Percentiles rank a stretch among this genome's conserved stretches.
These are phyloP conservation scores for Fragilaria radians DNA, from an alignment of 108 stramenopile species.

Conservation along the genomic window DNA sequence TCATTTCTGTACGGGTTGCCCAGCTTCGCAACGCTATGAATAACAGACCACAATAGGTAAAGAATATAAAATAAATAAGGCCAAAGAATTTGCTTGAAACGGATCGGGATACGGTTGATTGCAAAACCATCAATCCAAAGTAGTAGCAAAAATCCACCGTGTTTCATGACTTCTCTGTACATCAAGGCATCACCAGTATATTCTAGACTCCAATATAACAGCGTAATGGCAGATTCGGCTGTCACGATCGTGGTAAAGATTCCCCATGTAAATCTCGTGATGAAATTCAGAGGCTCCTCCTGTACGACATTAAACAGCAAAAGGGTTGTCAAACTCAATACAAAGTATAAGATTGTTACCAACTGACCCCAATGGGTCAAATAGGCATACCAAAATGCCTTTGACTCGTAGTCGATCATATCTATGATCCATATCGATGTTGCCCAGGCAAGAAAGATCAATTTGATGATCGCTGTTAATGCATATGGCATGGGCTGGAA, in stretches of 20 bases:
- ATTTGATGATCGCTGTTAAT: neutral
- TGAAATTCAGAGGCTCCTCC: neutral
- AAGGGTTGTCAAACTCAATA: neutral
- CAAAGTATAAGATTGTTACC: neutral
- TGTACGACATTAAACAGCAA: neutral
- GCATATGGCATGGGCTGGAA: neutral
- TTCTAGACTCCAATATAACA: neutral
- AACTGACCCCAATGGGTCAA: neutral
- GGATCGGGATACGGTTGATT: neutral
- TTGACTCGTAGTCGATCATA: neutral
- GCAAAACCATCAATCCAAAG: constrained; percentile 4
- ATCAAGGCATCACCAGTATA: neutral
- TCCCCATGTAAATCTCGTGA: constrained; percentile 1
- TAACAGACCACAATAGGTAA: neutral
- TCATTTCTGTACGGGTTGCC: constrained; percentile 2
- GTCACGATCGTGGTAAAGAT: neutral
- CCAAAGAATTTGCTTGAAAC: constrained; percentile 1
- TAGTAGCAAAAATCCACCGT: neutral
- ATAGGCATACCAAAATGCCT: constrained; percentile 1
- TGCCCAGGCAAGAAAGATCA: neutral
- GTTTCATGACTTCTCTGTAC: neutral
- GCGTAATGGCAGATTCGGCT: neutral
- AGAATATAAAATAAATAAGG: neutral
- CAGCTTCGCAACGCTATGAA: neutral
- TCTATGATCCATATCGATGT: neutral